Evolutionary conservation across 2,329 filamentous ascomycete species (phyloP), one percentile per base, ranked within the genome.

Genomic region (Colletotrichum liaoningense): DNA sequence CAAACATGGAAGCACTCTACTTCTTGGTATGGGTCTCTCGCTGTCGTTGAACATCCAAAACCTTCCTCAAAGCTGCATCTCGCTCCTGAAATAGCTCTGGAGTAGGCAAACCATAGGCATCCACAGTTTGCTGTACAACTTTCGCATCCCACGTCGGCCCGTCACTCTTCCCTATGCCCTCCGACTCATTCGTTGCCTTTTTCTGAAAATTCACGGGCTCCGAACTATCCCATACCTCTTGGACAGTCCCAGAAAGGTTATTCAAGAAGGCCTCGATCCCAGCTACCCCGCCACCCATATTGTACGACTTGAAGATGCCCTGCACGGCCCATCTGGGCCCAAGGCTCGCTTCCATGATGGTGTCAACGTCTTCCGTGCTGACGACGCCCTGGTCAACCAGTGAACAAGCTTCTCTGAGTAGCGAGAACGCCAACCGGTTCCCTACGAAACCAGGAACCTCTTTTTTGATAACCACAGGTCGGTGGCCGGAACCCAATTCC

Each of bases 381-480:
- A 64, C 62, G 12, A 66, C 54, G 33, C 57, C 63, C 30, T 66
- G 52, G 3, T 28, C 30, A 16, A 66, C 63, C 54, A 66, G 22
- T 3, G 49, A 46, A 33, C 52, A 66, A 8, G 63, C 63, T 49
- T 66, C 63, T 22, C 63, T 38, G 12, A 66, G 22, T 7, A 66
- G 63, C 30, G 63, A 52, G 46, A 38, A 69, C 19, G 58, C 62
- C 46, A 64, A 46, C 5, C 59, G 67, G 19, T 55, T 69, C 3
- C 67, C 67, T 7, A 69, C 59, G 52, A 55, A 57, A 19, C 67
- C 67, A 2, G 46, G 62, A 7, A 64, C 24, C 28, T 64, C 62
- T 19, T 64, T 64, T 1, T 12, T 46, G 24, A 74, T 56, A 5
- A 75, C 67, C 46, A 75, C 69, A 5, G 73, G 64, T 14, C 65